Evolutionary conservation across 768 basidiomycete species (phyloP), one percentile per base, ranked within the genome.

Genomic region (Lentinula raphanica): DNA sequence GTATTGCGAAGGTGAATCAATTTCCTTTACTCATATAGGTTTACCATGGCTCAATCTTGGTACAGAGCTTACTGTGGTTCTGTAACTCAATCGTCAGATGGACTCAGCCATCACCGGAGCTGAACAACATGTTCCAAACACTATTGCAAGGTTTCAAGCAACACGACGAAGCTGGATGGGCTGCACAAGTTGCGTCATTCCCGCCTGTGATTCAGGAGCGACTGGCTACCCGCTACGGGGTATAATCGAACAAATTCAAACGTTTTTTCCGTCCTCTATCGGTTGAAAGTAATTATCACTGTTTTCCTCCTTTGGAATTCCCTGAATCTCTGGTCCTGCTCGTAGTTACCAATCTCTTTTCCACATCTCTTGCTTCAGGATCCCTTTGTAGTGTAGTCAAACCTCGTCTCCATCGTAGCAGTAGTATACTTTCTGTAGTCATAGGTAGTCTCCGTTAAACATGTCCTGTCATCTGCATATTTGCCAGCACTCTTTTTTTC

Each of bases 1-100:
- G 96, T 2, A 92, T 98, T 59, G 84, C 92, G 42, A 94, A 94
- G 84, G 94, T 90, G 57, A 60, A 86, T 27, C 21, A 6, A 39
- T 19, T 15, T 17, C 13, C 21, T 4, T 15, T 15, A 29, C 28
- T 42, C n/a, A 23, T 9, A 13, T 8, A 72, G 5, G 17, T n/a
- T 42, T 36, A 28, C 19, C n/a, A 23, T 32, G 3, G 21, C n/a
- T n/a, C n/a, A n/a, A n/a, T n/a, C n/a, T n/a, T 39, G 11, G 28
- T 51, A 12, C 70, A 98, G 96, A 91, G 91, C 65, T 77, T 98
- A 62, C 73, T 96, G 55, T 98, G 91, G 90, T 98, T 99, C 85
- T 96, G 96, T 72, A 98, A 98, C 69, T 93, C 97, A 17, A 91
- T 98, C 61, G 90, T 95, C 54, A 83, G 94, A 60, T 99, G 97